Percentiles rank a stretch among this genome's conserved stretches.
Evolutionary conservation across 305 asterid species (phyloP).

Genomic region (Vinca major): DNA sequence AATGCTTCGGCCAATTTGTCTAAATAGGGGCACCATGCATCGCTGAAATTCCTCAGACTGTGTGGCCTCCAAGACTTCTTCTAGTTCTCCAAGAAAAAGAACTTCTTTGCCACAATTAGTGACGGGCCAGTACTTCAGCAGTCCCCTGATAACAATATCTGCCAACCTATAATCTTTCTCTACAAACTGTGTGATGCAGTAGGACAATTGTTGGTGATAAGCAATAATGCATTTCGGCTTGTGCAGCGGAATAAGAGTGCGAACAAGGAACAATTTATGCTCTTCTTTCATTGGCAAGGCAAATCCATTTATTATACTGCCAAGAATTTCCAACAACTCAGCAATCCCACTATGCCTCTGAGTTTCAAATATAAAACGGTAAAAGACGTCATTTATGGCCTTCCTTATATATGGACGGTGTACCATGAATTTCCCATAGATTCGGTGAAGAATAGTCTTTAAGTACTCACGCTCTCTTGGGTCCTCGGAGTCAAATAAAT

Average conservation of each 20-base stretch:
- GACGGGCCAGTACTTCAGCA: conserved; percentile 81
- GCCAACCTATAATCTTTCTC: conserved; percentile 87
- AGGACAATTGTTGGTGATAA: conserved; percentile 72
- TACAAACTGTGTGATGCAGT: conserved; percentile 62
- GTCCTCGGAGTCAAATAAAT: conserved; percentile 75
- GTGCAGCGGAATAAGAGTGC: conserved; percentile 78
- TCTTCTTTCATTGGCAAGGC: conserved; percentile 91
- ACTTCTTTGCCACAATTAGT: conserved; percentile 82
- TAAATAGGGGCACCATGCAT: conserved; percentile 77
- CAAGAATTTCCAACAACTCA: conserved; percentile 73
- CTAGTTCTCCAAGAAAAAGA: conserved; percentile 74
- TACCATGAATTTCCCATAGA: conserved; percentile 88
- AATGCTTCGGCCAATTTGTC: conserved; percentile 68
- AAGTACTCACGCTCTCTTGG: conserved; percentile 80
- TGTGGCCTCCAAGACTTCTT: conserved; percentile 71
- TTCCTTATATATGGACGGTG: conserved; percentile 81
- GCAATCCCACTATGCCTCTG: conserved; percentile 65
- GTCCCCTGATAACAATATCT: conserved; percentile 52
- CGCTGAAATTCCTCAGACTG: conserved; percentile 67
- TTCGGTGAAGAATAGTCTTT: conserved; percentile 76
- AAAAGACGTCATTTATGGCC: conserved; percentile 56
- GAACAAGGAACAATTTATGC: conserved; percentile 74
- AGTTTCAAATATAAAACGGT: conserved; percentile 64
- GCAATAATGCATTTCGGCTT: conserved; percentile 47
- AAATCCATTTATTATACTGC: conserved; percentile 78